Evolutionary conservation across 2,329 filamentous ascomycete genomes (phyloP), one percentile per base, ranked within the genome.

Genomic region (Raffaelea albimanens): DNA sequence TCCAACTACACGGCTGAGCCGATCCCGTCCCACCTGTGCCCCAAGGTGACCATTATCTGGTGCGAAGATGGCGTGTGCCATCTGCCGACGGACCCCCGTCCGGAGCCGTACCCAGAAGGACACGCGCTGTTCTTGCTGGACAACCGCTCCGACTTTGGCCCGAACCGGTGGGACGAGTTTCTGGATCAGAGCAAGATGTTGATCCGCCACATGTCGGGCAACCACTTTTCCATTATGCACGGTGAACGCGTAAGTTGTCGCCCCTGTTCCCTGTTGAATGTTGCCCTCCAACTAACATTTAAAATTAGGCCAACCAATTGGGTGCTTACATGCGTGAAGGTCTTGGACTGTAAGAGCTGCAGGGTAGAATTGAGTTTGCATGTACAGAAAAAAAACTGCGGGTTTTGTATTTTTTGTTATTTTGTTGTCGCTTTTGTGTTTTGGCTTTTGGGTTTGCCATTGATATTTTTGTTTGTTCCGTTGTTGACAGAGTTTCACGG

Each of bases 221-320:
- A 87, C 58, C 83, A 87, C 65, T 87, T 87, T 65, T 79, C 74
- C 19, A 87, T 87, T 82, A 86, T 87, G 81, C 79, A 83, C 61
- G 80, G 78, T 52, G 60, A 69, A 3, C 46, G 64, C 48, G 66
- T 68, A 54, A 54, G 65, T 62, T 23, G 41, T 19, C 13, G 34
- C 29, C 23, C 13, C 31, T 19, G 1, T 16, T 34, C 31, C 16
- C n/a, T n/a, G n/a, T n/a, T n/a, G n/a, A n/a, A n/a, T n/a, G n/a
- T n/a, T n/a, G n/a, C n/a, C n/a, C n/a, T n/a, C n/a, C 31, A 34
- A 34, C 16, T 34, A n/a, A n/a, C n/a, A 34, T 16, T 34, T 7
- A 18, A n/a, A 21, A 34, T 3, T 45, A 66, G 63, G 66, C 65
- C 36, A 66, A 64, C 49, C 59, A 61, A 31, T 58, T 68, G 13